Percentiles rank a stretch among this genome's conserved stretches.
phyloP scores from a whole-genome alignment of 2,329 filamentous ascomycete species.

The Calonectria ilicicola region DNA sequence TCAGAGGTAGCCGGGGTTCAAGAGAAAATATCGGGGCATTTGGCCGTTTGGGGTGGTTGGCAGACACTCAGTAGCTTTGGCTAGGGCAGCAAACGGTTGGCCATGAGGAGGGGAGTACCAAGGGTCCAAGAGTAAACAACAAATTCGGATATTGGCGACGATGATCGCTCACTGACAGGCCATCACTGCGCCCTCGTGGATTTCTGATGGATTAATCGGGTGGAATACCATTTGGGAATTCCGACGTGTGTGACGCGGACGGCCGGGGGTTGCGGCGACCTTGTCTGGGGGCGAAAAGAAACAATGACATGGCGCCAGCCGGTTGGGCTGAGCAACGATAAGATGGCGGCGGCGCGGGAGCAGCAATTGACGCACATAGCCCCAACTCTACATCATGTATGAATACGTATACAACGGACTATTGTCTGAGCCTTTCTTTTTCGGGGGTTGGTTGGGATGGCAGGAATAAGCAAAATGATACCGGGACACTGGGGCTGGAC shows the following conservation, averaged over 20 bases:
- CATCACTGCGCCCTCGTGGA: neutral
- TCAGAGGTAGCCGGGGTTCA: constrained; percentile 11
- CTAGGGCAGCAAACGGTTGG: neutral
- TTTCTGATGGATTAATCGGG: constrained; percentile 2
- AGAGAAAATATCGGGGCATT: constrained; percentile 17
- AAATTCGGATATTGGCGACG: constrained; percentile 3
- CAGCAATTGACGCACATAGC: constrained; percentile 25
- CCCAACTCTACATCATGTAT: neutral
- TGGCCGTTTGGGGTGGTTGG: constrained; percentile 26
- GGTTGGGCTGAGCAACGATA: constrained; percentile 22
- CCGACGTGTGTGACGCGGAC: constrained; percentile 4
- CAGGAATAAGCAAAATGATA: constrained; percentile 27
- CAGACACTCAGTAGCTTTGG: neutral
- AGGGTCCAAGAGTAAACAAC: neutral
- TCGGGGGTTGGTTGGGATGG: neutral
- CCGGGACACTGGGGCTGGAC: neutral
- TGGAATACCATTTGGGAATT: neutral
- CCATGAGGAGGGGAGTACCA: neutral
- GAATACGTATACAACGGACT: constrained; percentile 1
- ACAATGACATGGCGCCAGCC: constrained; percentile 24
- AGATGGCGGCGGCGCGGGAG: constrained; percentile 6
- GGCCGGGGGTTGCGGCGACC: neutral
- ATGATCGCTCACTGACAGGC: constrained; percentile 8
- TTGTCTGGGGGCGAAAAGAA: constrained; percentile 4
- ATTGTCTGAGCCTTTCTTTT: neutral